Evolutionary conservation across 495 filamentous ascomycete species (phyloP).

Genomic region (Evansstolkia leycettana): DNA sequence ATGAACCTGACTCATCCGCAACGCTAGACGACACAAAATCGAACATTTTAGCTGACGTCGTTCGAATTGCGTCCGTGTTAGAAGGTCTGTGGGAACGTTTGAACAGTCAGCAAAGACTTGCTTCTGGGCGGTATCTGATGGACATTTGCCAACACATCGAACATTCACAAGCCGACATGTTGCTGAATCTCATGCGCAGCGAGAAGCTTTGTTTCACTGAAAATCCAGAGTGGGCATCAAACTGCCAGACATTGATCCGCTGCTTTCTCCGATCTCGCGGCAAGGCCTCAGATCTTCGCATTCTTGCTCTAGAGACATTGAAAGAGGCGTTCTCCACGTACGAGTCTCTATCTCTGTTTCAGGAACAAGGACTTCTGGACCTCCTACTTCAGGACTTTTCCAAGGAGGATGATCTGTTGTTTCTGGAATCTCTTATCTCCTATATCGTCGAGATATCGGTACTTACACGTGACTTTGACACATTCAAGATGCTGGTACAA

Average conservation of each 20-base stretch:
- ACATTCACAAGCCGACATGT: conserved; percentile 29
- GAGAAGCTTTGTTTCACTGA: conserved; percentile 57
- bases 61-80: conserved; percentile 25
- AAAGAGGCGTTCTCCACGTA: conserved; percentile 51
- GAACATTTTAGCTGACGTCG: conserved; percentile 26
- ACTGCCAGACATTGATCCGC: conserved; percentile 47
- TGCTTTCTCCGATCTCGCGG: conserved; percentile 52
- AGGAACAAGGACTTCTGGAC: conserved; percentile 24
- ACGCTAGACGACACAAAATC: conserved; percentile 25
- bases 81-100: conserved; percentile 32
- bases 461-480: conserved; percentile 15
- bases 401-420: conserved; percentile 34
- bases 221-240: conserved; percentile 50
- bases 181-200: conserved; percentile 24
- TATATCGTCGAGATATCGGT: conserved; percentile 27
- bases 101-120: conserved; percentile 23
- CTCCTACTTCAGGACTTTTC: conserved; percentile 31
- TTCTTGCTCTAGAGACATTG: conserved; percentile 53
- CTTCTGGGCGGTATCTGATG: conserved; percentile 25
- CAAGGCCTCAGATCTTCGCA: conserved; percentile 53
- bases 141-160: conserved; percentile 27
- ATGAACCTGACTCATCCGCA: conserved; percentile 12
- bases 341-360: conserved; percentile 22
- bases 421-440: conserved; percentile 35
- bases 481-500: conserved; percentile 23